Evolutionary conservation across 352 stramenopile species (phyloP), one percentile per base, ranked within the genome.

Genomic region (Globisporangium cederbergense): DNA sequence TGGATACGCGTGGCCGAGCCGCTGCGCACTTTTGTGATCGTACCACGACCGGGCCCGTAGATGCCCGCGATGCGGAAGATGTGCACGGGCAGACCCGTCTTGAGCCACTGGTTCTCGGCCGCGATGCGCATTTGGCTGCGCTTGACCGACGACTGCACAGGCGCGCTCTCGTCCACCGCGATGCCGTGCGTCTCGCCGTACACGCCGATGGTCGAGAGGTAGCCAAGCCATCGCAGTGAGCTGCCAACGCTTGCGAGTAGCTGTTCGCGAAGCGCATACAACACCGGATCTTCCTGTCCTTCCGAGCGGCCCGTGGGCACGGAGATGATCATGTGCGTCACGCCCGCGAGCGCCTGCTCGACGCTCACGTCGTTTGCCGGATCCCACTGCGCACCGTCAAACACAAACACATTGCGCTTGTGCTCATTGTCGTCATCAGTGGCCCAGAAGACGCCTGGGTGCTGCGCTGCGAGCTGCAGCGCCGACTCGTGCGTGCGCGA

Each of bases 121-220:
- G 65, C 68, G 55, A 96, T 91, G 25, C 92, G 81, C 63, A 90
- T 76, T 65, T 91, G 83, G 14, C 81, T 95, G 32, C 90, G 74
- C 30, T 64, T 68, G 14, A 93, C 79, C 0, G 63, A 64, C 6
- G 90, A 93, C n/a, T 74, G 60, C 25, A 94, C 78, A 1, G 86
- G 79, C n/a, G 85, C 80, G 4, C 68, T 77, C 72, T 98, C 92
- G 16, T 96, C 83, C 45, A 97, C 90, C 43, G 75, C 87, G 3
- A 80, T 70, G 36, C 91, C 92, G 51, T 93, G 60, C 14, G 84
- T 94, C 70, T 98, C 88, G 14, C 92, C 92, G 66, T 98, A 98
- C n/a, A 98, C 92, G n/a, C 88, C 87, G 58, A 96, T 97, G 28
- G 90, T 97, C 36, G 92, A 98, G 49, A 97, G 71, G 68, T 98